These are phyloP conservation scores for Acacia crassicarpa DNA, from an alignment of 306 rosid species.

Conservation along the genomic window DNA sequence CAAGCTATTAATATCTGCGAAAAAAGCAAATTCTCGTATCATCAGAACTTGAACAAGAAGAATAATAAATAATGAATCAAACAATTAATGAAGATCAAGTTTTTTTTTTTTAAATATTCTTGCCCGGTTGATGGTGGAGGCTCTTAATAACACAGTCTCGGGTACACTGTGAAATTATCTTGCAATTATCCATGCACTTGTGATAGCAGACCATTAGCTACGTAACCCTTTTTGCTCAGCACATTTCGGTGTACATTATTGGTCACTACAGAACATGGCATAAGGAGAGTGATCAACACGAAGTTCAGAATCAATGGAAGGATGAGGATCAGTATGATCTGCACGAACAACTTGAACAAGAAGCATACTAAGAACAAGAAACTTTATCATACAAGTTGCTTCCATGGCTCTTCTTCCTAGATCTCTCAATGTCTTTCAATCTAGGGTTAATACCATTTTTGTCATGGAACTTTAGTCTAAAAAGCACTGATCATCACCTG, in stretches of 20 bases:
- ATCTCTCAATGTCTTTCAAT: not conserved
- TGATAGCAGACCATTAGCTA: not conserved
- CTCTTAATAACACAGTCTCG: not conserved
- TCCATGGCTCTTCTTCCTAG: not conserved
- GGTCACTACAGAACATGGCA: not conserved
- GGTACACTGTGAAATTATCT: not conserved
- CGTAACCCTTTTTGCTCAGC: not conserved
- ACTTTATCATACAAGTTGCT: not conserved
- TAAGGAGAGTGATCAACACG: not conserved
- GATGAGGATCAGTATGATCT: not conserved
- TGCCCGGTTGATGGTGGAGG: not conserved
- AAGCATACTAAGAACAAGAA: conserved; percentile 3
- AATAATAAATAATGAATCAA: too few relatives aligned
- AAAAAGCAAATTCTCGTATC: not conserved
- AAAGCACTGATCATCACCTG: too few relatives aligned
- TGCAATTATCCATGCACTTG: not conserved
- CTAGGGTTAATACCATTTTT: too few relatives aligned
- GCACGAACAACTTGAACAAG: not conserved
- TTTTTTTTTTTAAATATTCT: not conserved
- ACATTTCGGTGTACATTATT: conserved; percentile 9
- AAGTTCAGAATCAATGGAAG: not conserved
- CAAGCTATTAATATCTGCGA: not conserved
- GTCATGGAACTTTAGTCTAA: too few relatives aligned
- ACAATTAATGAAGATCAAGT: too few relatives aligned
- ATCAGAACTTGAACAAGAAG: not conserved